Base-by-base conservation (phyloP, 768 basidiomycete genomes). In the Favolaschia claudopus region DNA sequence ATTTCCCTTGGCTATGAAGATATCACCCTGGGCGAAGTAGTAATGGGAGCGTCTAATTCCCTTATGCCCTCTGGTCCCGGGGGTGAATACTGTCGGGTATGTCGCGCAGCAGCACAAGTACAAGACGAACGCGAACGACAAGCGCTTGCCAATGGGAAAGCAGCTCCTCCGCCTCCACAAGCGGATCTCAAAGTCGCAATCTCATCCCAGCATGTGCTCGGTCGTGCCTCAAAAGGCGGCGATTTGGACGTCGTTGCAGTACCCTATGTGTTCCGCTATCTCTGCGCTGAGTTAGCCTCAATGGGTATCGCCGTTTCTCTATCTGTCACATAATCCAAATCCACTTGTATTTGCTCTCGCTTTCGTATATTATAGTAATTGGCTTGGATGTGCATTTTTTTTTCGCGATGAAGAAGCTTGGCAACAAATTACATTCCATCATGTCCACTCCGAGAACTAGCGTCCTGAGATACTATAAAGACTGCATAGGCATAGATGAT, bases 1-100 rank as follows among this genome's bases (percentile, higher is more conserved):
- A 93, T 99, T 67, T 95, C 96, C 9, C 82, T 99, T 50, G 97
- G 97, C 22, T 99, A 96, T 74, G 96, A 99, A 61, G 93, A 97
- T 71, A 80, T 89, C 70, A 85, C 80, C 59, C 79, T 92, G 19
- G 90, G 92, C 53, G 88, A 88, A 73, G 79, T 78, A 52, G 79
- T 82, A 51, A 72, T 80, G 51, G 87, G 84, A 5, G 68, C 76
- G 13, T 78, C 82, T 22, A 82, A 79, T 54, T 74, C 76, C 28
- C 72, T 85, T 42, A 88, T 82, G 60, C 79, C 87, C 31, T 80
- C 85, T 8, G 90, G 91, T 24, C 89, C 91, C 8, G 84, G 88
- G 7, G 95, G 96, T 47, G 97, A 99, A 76, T 96, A 97, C 70
- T 99, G 97, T 73, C 82, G 97, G 57, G 85, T 95, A n/a, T 99